Conservation (phyloP, 2,329 filamentous ascomycete genomes). For the Podosphaera fusca region DNA sequence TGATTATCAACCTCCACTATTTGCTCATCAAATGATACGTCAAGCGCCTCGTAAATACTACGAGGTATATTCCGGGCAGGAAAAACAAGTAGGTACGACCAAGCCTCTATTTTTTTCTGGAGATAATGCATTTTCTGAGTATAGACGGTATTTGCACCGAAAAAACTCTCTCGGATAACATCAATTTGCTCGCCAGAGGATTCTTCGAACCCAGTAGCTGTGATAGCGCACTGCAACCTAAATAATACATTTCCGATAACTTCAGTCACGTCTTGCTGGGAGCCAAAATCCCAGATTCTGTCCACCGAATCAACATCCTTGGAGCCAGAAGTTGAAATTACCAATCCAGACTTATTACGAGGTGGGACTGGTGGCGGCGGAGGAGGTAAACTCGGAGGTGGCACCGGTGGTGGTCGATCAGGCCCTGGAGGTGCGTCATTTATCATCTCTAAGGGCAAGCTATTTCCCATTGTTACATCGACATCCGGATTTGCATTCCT, state of each 20-base stretch:
- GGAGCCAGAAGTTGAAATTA: constrained; percentile 12
- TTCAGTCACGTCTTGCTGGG: constrained; percentile 85
- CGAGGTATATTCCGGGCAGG: constrained; percentile 25
- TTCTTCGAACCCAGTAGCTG: constrained; percentile 36
- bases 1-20: constrained; percentile 42
- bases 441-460: constrained; percentile 4
- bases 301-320: constrained; percentile 13
- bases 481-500: constrained; percentile 2
- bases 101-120: constrained; percentile 21
- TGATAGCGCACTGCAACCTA: constrained; percentile 73
- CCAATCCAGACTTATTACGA: constrained; percentile 15
- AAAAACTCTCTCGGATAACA: constrained; percentile 48
- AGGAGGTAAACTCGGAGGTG: constrained; percentile 6
- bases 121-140: constrained; percentile 26
- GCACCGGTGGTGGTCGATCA: constrained; percentile 16
- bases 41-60: constrained; percentile 64
- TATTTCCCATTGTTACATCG: constrained; percentile 17
- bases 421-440: constrained; percentile 5
- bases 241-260: constrained; percentile 85
- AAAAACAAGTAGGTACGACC: constrained; percentile 35
- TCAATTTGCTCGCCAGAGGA: constrained; percentile 58
- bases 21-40: constrained; percentile 65
- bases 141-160: constrained; percentile 36
- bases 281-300: constrained; percentile 16
- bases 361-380: constrained; percentile 15